These are phyloP conservation scores for Russula dissimulans DNA, from an alignment of 768 basidiomycete species.

Conservation along the genomic window DNA sequence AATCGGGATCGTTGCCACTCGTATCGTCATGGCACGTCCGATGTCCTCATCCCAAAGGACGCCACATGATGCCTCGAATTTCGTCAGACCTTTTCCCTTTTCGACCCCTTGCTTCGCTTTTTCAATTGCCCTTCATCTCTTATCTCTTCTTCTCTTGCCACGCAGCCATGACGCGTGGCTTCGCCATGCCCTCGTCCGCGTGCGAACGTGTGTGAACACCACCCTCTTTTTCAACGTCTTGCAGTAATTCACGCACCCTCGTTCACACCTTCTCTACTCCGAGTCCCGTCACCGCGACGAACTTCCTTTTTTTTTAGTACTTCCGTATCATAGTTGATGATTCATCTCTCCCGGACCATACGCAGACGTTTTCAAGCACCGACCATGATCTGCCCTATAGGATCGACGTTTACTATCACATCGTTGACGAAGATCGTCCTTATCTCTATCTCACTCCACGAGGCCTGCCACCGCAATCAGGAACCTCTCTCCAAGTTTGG, in stretches of 20 bases:
- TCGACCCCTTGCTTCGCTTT: neutral
- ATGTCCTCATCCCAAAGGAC: neutral
- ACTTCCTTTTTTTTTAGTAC: neutral
- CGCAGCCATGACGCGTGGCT: neutral
- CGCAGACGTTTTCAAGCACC: neutral
- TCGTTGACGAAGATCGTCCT: neutral
- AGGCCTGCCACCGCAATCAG: neutral
- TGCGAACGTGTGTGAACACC: neutral
- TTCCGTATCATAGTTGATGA: neutral
- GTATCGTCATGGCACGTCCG: neutral
- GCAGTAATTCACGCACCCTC: neutral
- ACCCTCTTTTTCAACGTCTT: slow-evolving; percentile 1
- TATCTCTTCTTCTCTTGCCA: slow-evolving; percentile 3
- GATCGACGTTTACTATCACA: slow-evolving; percentile 3
- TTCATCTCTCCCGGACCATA: neutral
- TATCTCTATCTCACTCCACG: neutral
- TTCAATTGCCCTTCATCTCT: neutral
- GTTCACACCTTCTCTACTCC: neutral
- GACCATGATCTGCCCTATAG: neutral
- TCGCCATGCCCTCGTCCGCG: neutral
- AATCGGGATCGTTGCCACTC: neutral
- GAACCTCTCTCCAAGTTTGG: neutral
- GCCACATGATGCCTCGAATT: neutral
- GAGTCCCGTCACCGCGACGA: neutral
- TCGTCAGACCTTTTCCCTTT: neutral